Percentiles rank a stretch among this genome's conserved stretches.
These are phyloP conservation scores for Tetraselmis chui DNA, from an alignment of 139 green algal species.

Conservation along the genomic window DNA sequence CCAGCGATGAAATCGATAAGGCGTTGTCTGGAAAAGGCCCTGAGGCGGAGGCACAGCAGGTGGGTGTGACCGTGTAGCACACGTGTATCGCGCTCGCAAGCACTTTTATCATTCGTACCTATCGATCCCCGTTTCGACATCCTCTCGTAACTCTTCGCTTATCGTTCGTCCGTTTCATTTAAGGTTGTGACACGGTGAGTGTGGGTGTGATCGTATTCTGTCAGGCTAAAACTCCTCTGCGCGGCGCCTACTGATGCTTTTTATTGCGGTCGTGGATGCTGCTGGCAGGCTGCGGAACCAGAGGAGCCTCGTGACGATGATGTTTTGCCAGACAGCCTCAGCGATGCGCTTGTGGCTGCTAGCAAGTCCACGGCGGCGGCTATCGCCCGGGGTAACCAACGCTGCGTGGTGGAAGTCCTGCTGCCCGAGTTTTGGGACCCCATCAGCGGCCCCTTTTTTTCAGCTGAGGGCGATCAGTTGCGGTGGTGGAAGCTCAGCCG, in stretches of 20 bases:
- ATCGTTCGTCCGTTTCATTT: no score
- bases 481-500: slow-evolving; percentile 69
- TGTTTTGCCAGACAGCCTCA: slow-evolving; percentile 73
- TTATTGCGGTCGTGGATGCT: no score
- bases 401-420: slow-evolving; percentile 78
- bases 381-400: slow-evolving; percentile 43
- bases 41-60: not conserved
- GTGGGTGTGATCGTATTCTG: no score
- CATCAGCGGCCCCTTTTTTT: slow-evolving; percentile 53
- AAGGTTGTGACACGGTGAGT: no score
- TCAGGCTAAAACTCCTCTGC: no score
- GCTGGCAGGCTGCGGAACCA: not conserved
- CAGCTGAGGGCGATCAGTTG: slow-evolving; percentile 78
- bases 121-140: no score
- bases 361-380: slow-evolving; percentile 53
- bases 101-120: no score
- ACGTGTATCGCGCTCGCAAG: no score
- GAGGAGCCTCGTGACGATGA: slow-evolving; percentile 9
- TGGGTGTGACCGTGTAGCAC: no score
- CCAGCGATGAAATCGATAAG: not conserved
- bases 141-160: no score
- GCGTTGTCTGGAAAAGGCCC: not conserved
- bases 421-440: slow-evolving; percentile 86
- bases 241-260: no score
- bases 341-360: slow-evolving; percentile 54